These are phyloP conservation scores for Hsuehochloa calcarea DNA, from an alignment of 176 grass and related monocot species.

Conservation along the genomic window DNA sequence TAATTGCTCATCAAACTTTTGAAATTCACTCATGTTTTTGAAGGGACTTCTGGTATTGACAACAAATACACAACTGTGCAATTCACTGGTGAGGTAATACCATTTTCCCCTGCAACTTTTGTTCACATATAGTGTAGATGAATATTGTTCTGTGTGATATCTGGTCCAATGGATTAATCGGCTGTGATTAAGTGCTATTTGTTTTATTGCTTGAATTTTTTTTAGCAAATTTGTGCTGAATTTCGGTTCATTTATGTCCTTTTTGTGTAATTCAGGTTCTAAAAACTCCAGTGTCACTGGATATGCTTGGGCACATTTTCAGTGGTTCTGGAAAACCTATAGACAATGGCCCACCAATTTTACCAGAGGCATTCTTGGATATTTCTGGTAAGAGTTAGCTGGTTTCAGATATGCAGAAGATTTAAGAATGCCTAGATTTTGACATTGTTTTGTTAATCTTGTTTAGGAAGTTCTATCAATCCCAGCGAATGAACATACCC, in stretches of 20 bases:
- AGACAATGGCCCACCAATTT: conserved; percentile 66
- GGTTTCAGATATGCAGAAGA: background rate
- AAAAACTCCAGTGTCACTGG: conserved; percentile 68
- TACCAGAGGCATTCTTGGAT: conserved; percentile 69
- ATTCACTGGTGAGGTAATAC: conserved; percentile 67
- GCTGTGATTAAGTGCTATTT: background rate
- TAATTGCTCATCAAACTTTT: conserved; percentile 15
- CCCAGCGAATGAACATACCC: too few relatives aligned
- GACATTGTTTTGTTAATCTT: conserved; percentile 17
- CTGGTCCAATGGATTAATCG: background rate
- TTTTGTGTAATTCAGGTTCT: conserved; percentile 18
- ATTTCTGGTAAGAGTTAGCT: conserved; percentile 35
- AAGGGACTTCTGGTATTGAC: conserved; percentile 79
- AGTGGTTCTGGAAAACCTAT: conserved; percentile 79
- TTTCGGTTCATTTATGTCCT: background rate
- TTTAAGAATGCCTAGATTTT: conserved; percentile 3
- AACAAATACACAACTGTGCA: conserved; percentile 82
- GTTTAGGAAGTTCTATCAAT: conserved; percentile 1
- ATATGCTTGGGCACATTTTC: conserved; percentile 80
- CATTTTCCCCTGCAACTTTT: background rate
- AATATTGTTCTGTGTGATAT: background rate
- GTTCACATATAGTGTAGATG: background rate
- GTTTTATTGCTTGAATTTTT: background rate
- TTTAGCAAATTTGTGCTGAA: background rate
- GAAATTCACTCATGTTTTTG: conserved; percentile 55